phyloP scores from a whole-genome alignment of 2,329 filamentous ascomycete genomes.

The Apiospora hydei region DNA sequence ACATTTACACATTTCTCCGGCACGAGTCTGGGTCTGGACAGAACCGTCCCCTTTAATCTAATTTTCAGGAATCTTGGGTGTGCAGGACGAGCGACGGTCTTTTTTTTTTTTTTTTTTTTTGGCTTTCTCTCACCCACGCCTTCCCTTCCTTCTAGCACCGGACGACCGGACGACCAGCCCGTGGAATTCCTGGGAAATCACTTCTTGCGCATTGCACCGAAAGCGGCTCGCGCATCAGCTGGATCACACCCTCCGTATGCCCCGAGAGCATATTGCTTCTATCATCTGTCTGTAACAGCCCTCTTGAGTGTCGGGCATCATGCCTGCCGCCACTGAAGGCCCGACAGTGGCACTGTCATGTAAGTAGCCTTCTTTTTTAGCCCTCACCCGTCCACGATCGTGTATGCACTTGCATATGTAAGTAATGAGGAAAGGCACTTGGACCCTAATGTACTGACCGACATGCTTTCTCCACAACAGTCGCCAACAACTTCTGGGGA shows the following conservation, averaged over 20 bases:
- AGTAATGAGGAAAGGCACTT: conserved; percentile 4
- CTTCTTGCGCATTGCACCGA: neutral
- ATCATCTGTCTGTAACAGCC: conserved; percentile 2
- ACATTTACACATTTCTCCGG: conserved; percentile 10
- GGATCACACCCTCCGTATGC: neutral
- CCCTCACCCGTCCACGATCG: neutral
- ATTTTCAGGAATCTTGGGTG: conserved; percentile 6
- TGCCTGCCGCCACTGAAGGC: conserved; percentile 53
- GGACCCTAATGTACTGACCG: conserved; percentile 9
- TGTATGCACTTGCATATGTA: neutral
- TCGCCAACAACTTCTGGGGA: conserved; percentile 99
- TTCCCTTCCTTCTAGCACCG: neutral
- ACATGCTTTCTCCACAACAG: conserved; percentile 50
- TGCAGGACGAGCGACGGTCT: neutral
- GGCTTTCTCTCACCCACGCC: too few species aligned
- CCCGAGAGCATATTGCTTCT: neutral
- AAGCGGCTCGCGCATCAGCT: neutral
- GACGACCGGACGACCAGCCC: neutral
- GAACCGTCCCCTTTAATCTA: conserved; percentile 3
- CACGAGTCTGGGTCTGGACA: neutral
- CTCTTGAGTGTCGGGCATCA: conserved; percentile 22
- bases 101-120: neutral
- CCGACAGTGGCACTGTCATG: conserved; percentile 72
- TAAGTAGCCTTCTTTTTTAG: conserved; percentile 24
- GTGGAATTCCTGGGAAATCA: conserved; percentile 1